A percentile compares a stretch with the other conserved stretches of the same genome.
Evolutionary conservation across 139 green algal genomes (phyloP).

Genomic region (Pseudopediastrum boryanum): DNA sequence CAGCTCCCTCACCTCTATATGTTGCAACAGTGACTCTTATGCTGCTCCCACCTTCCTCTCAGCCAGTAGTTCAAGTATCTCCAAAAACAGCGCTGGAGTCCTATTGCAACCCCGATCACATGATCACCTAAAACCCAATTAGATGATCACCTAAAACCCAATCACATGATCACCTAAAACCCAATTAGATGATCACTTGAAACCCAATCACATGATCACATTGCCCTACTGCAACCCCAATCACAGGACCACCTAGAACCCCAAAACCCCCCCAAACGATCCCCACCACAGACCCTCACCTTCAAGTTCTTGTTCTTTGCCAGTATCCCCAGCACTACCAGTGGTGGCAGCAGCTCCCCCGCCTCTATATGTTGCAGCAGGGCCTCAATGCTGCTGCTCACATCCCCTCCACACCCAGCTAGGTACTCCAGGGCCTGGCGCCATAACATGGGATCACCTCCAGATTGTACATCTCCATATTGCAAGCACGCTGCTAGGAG

Average conservation of each 20-base stretch:
- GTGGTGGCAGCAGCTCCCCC: constrained; percentile 80
- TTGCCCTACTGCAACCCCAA: too few relatives aligned
- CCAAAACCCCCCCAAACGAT: background rate
- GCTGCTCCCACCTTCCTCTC: too few relatives aligned
- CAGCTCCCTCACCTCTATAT: too few relatives aligned
- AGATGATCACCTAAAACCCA: too few relatives aligned
- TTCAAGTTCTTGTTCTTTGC: constrained; percentile 72
- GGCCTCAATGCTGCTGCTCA: constrained; percentile 43
- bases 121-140: too few relatives aligned
- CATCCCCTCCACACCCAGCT: background rate
- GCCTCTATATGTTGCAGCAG: constrained; percentile 85
- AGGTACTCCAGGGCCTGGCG: constrained; percentile 81
- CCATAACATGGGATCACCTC: constrained; percentile 89
- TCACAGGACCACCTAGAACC: background rate
- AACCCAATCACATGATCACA: too few relatives aligned
- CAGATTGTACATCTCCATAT: constrained; percentile 30
- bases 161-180: too few relatives aligned
- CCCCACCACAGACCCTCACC: constrained; percentile 73
- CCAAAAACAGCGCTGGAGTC: too few relatives aligned
- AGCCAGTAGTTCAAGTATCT: too few relatives aligned
- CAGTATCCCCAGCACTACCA: constrained; percentile 90
- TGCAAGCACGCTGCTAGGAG: constrained; percentile 73
- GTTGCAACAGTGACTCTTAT: too few relatives aligned
- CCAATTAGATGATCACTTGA: too few relatives aligned
- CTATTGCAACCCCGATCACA: too few relatives aligned